Conservation (phyloP, 495 filamentous ascomycete genomes). For the Amphirosellinia nigrospora region DNA sequence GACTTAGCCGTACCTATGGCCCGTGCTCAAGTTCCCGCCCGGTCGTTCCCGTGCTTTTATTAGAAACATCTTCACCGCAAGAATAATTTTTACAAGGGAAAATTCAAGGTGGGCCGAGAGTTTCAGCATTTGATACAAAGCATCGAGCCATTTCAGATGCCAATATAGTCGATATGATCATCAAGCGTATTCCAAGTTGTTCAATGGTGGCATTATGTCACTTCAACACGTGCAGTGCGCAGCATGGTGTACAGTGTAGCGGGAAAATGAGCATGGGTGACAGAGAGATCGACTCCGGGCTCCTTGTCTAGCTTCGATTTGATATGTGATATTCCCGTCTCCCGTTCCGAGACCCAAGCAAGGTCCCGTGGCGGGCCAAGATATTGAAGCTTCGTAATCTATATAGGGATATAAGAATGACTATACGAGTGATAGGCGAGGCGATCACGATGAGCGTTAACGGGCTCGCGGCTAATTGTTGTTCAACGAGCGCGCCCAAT, state of each 20-base stretch:
- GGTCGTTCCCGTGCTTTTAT: conserved; percentile 28
- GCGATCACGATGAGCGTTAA: conserved; percentile 13
- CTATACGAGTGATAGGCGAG: conserved; percentile 16
- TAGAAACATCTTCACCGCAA: conserved; percentile 43
- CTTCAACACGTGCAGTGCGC: background rate
- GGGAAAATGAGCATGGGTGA: conserved; percentile 30
- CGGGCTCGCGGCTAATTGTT: conserved; percentile 14
- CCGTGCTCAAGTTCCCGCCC: conserved; percentile 33
- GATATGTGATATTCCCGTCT: conserved; percentile 35
- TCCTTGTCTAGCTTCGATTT: conserved; percentile 40
- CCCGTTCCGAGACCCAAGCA: conserved; percentile 37
- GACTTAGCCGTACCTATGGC: conserved; percentile 21
- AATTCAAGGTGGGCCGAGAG: conserved; percentile 28
- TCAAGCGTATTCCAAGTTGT: background rate
- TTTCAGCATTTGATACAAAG: conserved; percentile 4
- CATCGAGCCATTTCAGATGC: conserved; percentile 10
- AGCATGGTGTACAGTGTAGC: conserved; percentile 12
- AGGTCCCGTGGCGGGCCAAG: conserved; percentile 19
- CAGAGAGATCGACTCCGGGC: conserved; percentile 42
- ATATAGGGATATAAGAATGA: background rate
- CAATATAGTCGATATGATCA: background rate
- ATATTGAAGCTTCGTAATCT: conserved; percentile 14
- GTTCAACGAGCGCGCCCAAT: background rate
- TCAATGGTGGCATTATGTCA: background rate
- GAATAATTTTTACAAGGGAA: conserved; percentile 28